Percentiles rank a stretch among this genome's conserved stretches.
Evolutionary conservation across 345 rosid genomes (phyloP).

Genomic region (Eucalyptus cloeziana): DNA sequence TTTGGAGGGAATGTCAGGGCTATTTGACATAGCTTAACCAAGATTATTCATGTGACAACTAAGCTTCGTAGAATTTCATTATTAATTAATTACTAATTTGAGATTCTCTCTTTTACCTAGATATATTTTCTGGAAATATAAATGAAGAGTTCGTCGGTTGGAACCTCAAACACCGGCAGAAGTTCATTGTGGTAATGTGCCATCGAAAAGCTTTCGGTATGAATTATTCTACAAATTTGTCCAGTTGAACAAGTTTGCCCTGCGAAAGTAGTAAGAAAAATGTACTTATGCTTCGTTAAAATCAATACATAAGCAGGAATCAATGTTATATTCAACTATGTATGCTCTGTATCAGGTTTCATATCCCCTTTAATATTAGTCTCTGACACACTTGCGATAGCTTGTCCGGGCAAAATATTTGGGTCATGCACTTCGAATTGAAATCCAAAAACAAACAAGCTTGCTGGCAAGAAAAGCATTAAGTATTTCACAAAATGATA

Average conservation of each 20-base stretch:
- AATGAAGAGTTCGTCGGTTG: background rate
- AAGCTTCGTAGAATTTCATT: background rate
- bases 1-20: background rate
- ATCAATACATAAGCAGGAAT: background rate
- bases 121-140: background rate
- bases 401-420: background rate
- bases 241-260: background rate
- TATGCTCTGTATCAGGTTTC: background rate
- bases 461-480: background rate
- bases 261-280: background rate
- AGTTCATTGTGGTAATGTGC: background rate
- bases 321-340: background rate
- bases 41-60: background rate
- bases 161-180: background rate
- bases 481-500: background rate
- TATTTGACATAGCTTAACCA: background rate
- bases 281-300: background rate
- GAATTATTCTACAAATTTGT: background rate
- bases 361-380: background rate
- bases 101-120: background rate
- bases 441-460: background rate
- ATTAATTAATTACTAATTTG: background rate
- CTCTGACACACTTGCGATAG: background rate
- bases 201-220: background rate
- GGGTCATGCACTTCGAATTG: background rate